Conservation (phyloP, 2,329 filamentous ascomycete species). For the Aspergillus vadensis region DNA sequence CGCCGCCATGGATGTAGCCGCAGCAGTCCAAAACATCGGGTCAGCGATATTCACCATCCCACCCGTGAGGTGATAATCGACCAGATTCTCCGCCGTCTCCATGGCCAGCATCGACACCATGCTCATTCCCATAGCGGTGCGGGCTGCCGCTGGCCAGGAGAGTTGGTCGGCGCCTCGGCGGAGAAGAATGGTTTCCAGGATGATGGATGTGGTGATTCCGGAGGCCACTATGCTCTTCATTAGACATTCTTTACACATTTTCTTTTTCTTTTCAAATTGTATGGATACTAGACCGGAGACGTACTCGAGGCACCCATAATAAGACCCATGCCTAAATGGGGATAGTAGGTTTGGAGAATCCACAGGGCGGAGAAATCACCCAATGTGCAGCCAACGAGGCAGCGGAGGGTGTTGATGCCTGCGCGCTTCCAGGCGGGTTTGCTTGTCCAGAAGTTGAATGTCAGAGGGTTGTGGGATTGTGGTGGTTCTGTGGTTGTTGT, state of each 20-base stretch:
- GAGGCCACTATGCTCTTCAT: slow-evolving; percentile 47
- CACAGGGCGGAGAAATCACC: slow-evolving; percentile 62
- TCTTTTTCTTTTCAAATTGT: no score
- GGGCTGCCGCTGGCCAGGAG: slow-evolving; percentile 50
- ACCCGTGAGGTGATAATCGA: slow-evolving; percentile 59
- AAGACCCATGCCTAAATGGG: slow-evolving; percentile 49
- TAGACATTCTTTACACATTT: background rate
- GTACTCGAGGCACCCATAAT: slow-evolving; percentile 58
- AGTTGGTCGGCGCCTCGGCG: slow-evolving; percentile 52
- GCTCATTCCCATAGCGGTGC: slow-evolving; percentile 61
- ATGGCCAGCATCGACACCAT: slow-evolving; percentile 62
- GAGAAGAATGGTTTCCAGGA: slow-evolving; percentile 57
- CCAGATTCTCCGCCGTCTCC: slow-evolving; percentile 57
- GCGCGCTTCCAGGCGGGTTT: slow-evolving; percentile 52
- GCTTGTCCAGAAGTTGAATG: slow-evolving; percentile 39
- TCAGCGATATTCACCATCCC: slow-evolving; percentile 52
- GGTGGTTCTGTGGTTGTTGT: no score
- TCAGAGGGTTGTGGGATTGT: background rate
- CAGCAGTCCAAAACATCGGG: slow-evolving; percentile 56
- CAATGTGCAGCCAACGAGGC: slow-evolving; percentile 56
- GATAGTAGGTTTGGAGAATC: slow-evolving; percentile 54
- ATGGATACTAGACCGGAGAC: no score
- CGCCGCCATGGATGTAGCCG: slow-evolving; percentile 33
- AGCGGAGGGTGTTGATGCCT: slow-evolving; percentile 57
- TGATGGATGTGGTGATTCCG: slow-evolving; percentile 55